phyloP scores from a whole-genome alignment of 805 yeast genomes.

The Lipomyces orientalis region DNA sequence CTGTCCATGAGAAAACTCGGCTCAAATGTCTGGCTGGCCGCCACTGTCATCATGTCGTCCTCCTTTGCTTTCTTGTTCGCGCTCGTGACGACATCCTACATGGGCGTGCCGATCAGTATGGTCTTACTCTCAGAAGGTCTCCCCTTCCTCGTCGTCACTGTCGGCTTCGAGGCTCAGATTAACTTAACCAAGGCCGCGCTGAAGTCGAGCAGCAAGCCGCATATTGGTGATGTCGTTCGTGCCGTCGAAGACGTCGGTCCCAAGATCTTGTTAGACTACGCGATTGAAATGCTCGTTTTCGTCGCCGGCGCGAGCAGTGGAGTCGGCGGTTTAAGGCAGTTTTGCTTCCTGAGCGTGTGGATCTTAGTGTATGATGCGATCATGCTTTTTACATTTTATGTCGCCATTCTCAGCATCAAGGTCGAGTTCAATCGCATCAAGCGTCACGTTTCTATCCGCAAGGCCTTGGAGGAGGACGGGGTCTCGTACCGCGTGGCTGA shows the following conservation, averaged over 20 bases:
- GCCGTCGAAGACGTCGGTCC: slow-evolving; percentile 54
- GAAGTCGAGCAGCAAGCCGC: slow-evolving; percentile 43
- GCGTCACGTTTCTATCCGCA: slow-evolving; percentile 75
- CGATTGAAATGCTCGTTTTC: slow-evolving; percentile 73
- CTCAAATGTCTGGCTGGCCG: slow-evolving; percentile 85
- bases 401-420: slow-evolving; percentile 84
- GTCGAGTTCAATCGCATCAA: slow-evolving; percentile 87
- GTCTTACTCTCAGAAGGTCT: slow-evolving; percentile 84
- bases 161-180: slow-evolving; percentile 89
- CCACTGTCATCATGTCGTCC: slow-evolving; percentile 77
- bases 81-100: slow-evolving; percentile 61
- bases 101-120: slow-evolving; percentile 69
- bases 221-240: slow-evolving; percentile 36
- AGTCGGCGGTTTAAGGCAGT: slow-evolving; percentile 76
- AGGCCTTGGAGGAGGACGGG: slow-evolving; percentile 92
- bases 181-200: slow-evolving; percentile 59
- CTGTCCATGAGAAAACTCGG: slow-evolving; percentile 77
- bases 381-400: slow-evolving; percentile 77
- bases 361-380: slow-evolving; percentile 73
- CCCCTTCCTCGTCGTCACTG: slow-evolving; percentile 88
- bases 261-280: slow-evolving; percentile 74
- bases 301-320: slow-evolving; percentile 59
- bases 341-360: slow-evolving; percentile 74
- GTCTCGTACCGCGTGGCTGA: slow-evolving; percentile 75
- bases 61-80: slow-evolving; percentile 85